Evolutionary conservation across 192 early-diverging fungal genomes (phyloP).

Genomic region (Backusella luteola): DNA sequence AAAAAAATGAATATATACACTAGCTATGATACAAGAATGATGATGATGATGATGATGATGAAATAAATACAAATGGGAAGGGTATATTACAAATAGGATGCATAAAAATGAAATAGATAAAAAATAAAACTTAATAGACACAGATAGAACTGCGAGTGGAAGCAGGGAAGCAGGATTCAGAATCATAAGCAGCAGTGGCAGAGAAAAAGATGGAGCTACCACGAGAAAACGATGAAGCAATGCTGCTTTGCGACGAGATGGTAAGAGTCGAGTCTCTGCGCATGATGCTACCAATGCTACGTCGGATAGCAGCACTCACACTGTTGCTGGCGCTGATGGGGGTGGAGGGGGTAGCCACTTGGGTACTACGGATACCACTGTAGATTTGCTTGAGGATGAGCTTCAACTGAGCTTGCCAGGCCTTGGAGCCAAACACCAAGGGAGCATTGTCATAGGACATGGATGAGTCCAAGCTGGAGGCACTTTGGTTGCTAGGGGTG

Average conservation of each 20-base stretch:
- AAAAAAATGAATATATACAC: too few relatives aligned
- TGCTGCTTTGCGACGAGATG: neutral
- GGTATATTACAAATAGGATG: too few relatives aligned
- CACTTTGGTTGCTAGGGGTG: constrained; percentile 7
- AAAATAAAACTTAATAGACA: neutral
- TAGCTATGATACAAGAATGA: too few relatives aligned
- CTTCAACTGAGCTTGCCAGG: constrained; percentile 18
- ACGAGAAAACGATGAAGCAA: neutral
- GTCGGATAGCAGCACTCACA: neutral
- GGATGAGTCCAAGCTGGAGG: neutral
- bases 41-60: too few relatives aligned
- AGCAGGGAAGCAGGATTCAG: neutral
- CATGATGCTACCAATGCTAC: neutral
- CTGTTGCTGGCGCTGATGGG: neutral
- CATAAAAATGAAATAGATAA: too few relatives aligned
- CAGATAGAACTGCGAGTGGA: neutral
- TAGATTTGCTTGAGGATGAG: constrained; percentile 8
- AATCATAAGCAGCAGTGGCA: neutral
- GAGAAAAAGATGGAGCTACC: constrained; percentile 3
- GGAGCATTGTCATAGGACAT: neutral
- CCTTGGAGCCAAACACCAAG: neutral
- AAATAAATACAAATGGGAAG: too few relatives aligned
- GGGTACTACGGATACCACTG: neutral
- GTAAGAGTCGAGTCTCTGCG: neutral
- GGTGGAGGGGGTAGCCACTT: neutral